A percentile compares a stretch with the other conserved stretches of the same genome.
These are phyloP conservation scores for Mycena indigotica DNA, from an alignment of 768 basidiomycete species.

Conservation along the genomic window DNA sequence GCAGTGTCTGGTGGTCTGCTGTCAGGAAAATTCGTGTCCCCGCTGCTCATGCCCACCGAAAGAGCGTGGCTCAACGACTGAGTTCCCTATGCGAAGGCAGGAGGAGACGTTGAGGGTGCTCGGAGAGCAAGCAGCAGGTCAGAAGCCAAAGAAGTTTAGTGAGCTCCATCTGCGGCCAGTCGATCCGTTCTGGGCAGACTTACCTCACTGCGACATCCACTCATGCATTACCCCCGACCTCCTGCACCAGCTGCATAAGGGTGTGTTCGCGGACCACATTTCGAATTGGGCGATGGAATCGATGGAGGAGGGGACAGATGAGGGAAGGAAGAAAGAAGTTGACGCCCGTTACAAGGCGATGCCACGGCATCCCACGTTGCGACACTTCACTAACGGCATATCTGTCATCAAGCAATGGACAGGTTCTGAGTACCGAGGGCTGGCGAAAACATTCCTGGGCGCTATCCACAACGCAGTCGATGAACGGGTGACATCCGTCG, in stretches of 20 bases:
- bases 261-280: conserved; percentile 41
- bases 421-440: conserved; percentile 31
- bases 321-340: conserved; percentile 24
- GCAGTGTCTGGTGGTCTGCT: conserved; percentile 29
- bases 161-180: conserved; percentile 7
- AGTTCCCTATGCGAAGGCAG: background rate
- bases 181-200: conserved; percentile 35
- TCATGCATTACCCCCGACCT: conserved; percentile 37
- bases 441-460: conserved; percentile 25
- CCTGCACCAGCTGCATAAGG: conserved; percentile 45
- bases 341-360: conserved; percentile 33
- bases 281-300: conserved; percentile 31
- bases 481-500: conserved; percentile 10
- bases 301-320: conserved; percentile 10
- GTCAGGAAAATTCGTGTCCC: conserved; percentile 24
- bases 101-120: background rate
- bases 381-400: conserved; percentile 37
- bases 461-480: conserved; percentile 23
- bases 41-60: conserved; percentile 17
- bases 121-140: background rate
- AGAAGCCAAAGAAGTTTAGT: background rate
- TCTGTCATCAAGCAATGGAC: conserved; percentile 37
- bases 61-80: conserved; percentile 8
- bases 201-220: conserved; percentile 38
- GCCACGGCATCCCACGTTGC: conserved; percentile 21